Evolutionary conservation across 2,329 filamentous ascomycete genomes (phyloP).

Genomic region (Colletotrichum sp.): DNA sequence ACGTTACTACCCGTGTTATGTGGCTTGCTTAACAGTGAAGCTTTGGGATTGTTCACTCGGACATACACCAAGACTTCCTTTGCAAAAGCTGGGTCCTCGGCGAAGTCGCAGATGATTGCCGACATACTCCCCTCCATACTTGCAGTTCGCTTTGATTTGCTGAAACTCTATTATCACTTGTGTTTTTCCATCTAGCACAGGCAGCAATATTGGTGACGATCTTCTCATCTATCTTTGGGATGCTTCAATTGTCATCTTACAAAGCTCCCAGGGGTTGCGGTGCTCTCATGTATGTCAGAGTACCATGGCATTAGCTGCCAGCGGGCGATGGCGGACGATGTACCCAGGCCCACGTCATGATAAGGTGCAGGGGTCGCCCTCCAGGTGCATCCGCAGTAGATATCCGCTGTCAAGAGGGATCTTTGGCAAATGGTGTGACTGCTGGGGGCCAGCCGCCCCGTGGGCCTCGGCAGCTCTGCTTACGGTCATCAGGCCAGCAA

Average conservation of each 20-base stretch:
- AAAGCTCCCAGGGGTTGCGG: background rate
- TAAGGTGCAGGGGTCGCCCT: background rate
- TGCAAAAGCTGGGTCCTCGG: background rate
- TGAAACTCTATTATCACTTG: background rate
- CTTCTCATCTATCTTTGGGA: background rate
- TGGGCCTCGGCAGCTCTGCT: background rate
- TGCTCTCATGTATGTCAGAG: conserved; percentile 15
- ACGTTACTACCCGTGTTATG: background rate
- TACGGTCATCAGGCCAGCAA: background rate
- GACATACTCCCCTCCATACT: background rate
- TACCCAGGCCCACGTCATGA: background rate
- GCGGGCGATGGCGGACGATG: background rate
- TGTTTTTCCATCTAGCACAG: background rate
- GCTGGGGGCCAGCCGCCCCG: background rate
- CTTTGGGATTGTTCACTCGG: background rate
- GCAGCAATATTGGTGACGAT: background rate
- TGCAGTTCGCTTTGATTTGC: background rate
- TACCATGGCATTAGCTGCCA: conserved; percentile 11
- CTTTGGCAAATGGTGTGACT: background rate
- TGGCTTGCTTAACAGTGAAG: background rate
- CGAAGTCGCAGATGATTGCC: background rate
- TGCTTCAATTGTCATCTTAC: background rate
- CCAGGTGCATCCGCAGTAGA: background rate
- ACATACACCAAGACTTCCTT: background rate
- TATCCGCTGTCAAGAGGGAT: background rate